Evolutionary conservation across 805 yeast genomes (phyloP).

Genomic region (Lipomyces mesembrius): DNA sequence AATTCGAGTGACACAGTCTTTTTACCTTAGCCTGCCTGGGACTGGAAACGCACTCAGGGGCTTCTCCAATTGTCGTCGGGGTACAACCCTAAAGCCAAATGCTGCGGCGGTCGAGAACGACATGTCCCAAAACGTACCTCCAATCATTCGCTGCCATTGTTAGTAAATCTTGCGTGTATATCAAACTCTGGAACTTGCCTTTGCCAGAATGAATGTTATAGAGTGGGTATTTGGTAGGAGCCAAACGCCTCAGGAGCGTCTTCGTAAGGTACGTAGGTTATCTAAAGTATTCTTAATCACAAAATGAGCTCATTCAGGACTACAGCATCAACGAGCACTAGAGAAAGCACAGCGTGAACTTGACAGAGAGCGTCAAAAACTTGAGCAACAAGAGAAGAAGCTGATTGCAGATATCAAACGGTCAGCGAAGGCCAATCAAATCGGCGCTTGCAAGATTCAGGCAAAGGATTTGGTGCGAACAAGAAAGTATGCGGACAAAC

Average conservation of each 20-base stretch:
- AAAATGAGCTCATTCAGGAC: slow-evolving; percentile 31
- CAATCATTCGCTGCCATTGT: background rate
- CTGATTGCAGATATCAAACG: slow-evolving; percentile 83
- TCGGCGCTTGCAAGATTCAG: slow-evolving; percentile 88
- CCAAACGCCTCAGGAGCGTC: slow-evolving; percentile 90
- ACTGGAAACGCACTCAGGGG: background rate
- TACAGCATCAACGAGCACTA: slow-evolving; percentile 84
- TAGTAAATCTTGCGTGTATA: background rate
- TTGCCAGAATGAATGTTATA: slow-evolving; percentile 59
- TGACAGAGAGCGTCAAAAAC: slow-evolving; percentile 80
- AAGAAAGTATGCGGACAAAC: slow-evolving; percentile 49
- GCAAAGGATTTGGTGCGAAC: slow-evolving; percentile 95
- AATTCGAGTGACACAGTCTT: background rate
- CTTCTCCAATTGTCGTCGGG: background rate
- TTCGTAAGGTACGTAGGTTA: slow-evolving; percentile 65
- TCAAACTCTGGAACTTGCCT: background rate
- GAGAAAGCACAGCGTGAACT: slow-evolving; percentile 94
- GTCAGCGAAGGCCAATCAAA: slow-evolving; percentile 87
- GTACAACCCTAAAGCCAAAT: too few relatives aligned
- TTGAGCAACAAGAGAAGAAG: slow-evolving; percentile 91
- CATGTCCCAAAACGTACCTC: background rate
- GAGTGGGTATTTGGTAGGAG: slow-evolving; percentile 97
- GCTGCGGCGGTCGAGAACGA: background rate
- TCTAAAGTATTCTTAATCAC: background rate
- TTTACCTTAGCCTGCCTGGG: too few relatives aligned